Evolutionary conservation across 2,329 filamentous ascomycete species (phyloP).

Genomic region (Xylariaceae sp.): DNA sequence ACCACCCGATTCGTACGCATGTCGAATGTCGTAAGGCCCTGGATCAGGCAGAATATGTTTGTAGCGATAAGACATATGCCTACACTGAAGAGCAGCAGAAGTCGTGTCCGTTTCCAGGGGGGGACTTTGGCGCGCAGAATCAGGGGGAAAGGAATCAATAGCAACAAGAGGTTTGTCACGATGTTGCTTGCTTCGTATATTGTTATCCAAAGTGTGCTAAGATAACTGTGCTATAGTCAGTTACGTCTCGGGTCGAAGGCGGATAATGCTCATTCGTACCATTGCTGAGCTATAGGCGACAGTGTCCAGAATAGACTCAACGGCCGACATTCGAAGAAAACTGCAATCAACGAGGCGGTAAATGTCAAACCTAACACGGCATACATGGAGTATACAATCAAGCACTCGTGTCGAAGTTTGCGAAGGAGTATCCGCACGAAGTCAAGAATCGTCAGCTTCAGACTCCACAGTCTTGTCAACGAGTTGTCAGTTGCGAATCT

Average conservation of each 20-base stretch:
- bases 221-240: constrained; percentile 5
- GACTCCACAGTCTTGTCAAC: constrained; percentile 15
- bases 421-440: constrained; percentile 2
- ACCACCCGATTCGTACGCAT: constrained; percentile 4
- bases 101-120: neutral
- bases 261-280: neutral
- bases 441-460: constrained; percentile 18
- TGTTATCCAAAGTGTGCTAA: constrained; percentile 10
- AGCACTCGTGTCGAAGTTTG: neutral
- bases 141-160: constrained; percentile 11
- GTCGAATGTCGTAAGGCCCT: constrained; percentile 4
- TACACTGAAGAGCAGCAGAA: constrained; percentile 6
- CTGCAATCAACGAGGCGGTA: constrained; percentile 8
- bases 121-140: constrained; percentile 6
- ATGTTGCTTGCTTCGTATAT: constrained; percentile 20
- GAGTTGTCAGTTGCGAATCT: neutral
- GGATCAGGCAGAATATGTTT: constrained; percentile 12
- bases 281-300: constrained; percentile 1
- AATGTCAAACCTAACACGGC: constrained; percentile 12
- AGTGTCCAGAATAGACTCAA: constrained; percentile 13
- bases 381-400: constrained; percentile 3
- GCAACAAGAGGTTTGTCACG: constrained; percentile 11
- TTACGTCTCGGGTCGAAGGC: neutral
- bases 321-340: constrained; percentile 18
- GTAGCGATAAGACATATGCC: constrained; percentile 12